phyloP scores from a whole-genome alignment of 345 rosid genomes.

The Punica granatum region DNA sequence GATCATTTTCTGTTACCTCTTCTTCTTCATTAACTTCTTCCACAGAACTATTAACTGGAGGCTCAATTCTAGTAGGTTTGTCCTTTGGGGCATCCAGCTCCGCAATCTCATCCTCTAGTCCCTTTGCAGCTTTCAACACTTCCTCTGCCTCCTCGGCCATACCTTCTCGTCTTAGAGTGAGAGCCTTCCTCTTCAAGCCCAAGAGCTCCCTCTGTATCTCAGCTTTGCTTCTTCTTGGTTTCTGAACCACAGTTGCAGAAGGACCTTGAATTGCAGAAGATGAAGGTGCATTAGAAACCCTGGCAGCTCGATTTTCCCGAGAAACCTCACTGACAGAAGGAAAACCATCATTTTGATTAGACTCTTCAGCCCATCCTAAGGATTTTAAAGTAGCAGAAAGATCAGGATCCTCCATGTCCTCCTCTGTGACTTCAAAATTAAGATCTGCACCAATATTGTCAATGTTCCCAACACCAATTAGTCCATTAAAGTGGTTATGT shows the following conservation, averaged over 20 bases:
- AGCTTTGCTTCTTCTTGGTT: slow-evolving; percentile 50
- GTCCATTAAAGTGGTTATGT: slow-evolving; percentile 32
- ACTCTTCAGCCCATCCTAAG: slow-evolving; percentile 77
- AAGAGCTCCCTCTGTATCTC: slow-evolving; percentile 83
- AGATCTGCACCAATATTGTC: slow-evolving; percentile 48
- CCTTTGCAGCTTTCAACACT: slow-evolving; percentile 46
- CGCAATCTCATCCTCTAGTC: slow-evolving; percentile 47
- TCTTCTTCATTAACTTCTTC: slow-evolving; percentile 29
- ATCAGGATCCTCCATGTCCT: slow-evolving; percentile 81
- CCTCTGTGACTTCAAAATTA: slow-evolving; percentile 70
- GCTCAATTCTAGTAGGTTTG: slow-evolving; percentile 11
- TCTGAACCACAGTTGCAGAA: slow-evolving; percentile 14
- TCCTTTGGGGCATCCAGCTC: slow-evolving; percentile 50
- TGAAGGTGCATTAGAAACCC: background rate
- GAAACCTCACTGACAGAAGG: slow-evolving; percentile 32
- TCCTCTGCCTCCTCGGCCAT: slow-evolving; percentile 73
- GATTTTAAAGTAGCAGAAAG: slow-evolving; percentile 61
- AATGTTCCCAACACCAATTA: slow-evolving; percentile 31
- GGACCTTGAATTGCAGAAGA: slow-evolving; percentile 18
- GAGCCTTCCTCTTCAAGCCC: slow-evolving; percentile 74
- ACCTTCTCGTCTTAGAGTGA: slow-evolving; percentile 69
- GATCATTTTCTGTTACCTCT: slow-evolving; percentile 46
- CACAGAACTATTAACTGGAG: slow-evolving; percentile 15
- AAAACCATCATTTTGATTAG: slow-evolving; percentile 35
- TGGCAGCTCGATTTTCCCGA: slow-evolving; percentile 11